Base-by-base conservation (phyloP, 1,284 basidiomycete genomes). In the Cutaneotrichosporon mucoides region DNA sequence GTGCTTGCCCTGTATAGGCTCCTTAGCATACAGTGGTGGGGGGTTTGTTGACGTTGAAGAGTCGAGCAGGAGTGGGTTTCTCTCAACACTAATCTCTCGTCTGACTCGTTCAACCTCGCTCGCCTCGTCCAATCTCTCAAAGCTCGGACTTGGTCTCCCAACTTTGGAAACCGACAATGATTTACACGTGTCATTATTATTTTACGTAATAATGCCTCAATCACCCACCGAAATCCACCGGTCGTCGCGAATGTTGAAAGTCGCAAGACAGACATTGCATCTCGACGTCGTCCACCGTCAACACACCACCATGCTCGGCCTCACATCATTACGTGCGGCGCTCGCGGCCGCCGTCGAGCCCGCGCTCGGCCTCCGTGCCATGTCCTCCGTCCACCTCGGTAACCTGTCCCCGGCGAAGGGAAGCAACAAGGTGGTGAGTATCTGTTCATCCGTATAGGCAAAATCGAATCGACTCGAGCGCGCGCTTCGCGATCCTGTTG, bases 401-500 rank as follows among this genome's bases (percentile, higher is more conserved):
- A 68, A 74, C 59, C 60, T 77, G 6, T 50, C 59, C 34, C 70
- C 72, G 6, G 68, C 71, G 37, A 69, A 69, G 64, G 76, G 74
- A n/a, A 69, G 73, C 9, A 72, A 67, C 13, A 69, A 67, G 60
- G 47, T 52, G 24, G 74, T 74, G 13, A 56, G 73, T 48, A 6
- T 66, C 34, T 46, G 37, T 51, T 51, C 49, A 40, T 15, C 49
- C 49, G 49, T 51, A 40, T 40, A 50, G 12, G 35, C 37, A 15
- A 16, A 51, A 33, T 33, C 16, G 11, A 4, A 6, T 36, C 46
- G 46, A 48, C 46, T 48, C 46, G 46, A 48, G 34, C 46, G 6
- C 9, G 12, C 46, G 33, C 46, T 24, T 10, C 12, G 34, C 46
- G 46, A 35, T 24, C 12, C 12, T 5, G 46, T 48, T 48, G 33